These are phyloP conservation scores for Leersia perrieri DNA, from an alignment of 176 grass and related monocot species.

Conservation along the genomic window DNA sequence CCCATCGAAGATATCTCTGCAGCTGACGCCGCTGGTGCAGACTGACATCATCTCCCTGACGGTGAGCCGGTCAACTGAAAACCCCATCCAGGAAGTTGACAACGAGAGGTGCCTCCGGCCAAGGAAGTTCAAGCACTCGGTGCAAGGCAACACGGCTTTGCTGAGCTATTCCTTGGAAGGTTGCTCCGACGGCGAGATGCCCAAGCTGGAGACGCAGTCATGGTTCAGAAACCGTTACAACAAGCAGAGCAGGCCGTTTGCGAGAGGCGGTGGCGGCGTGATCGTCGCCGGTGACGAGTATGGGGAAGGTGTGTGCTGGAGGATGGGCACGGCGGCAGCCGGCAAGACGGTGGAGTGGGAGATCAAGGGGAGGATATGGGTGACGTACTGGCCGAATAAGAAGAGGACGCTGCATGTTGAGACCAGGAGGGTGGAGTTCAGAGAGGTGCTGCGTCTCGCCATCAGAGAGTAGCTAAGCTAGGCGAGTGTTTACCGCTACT, in stretches of 20 bases:
- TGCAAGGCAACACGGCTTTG: constrained; percentile 41
- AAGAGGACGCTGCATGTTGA: constrained; percentile 58
- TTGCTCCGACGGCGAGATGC: constrained; percentile 40
- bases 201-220: constrained; percentile 35
- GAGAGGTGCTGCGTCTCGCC: constrained; percentile 46
- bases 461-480: constrained; percentile 39
- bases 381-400: constrained; percentile 83
- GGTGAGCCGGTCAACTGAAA: constrained; percentile 67
- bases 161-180: constrained; percentile 75
- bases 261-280: constrained; percentile 57
- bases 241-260: constrained; percentile 50
- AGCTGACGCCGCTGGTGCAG: constrained; percentile 60
- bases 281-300: constrained; percentile 79
- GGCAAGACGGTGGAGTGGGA: constrained; percentile 81
- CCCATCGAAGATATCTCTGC: constrained; percentile 67
- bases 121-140: constrained; percentile 80
- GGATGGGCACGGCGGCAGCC: constrained; percentile 35
- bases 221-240: constrained; percentile 69
- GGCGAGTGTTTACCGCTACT: not conserved
- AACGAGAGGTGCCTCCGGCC: constrained; percentile 46
- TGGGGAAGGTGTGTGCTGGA: constrained; percentile 71
- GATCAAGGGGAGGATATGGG: constrained; percentile 73
- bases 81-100: constrained; percentile 52
- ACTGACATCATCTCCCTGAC: constrained; percentile 63
- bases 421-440: constrained; percentile 69